phyloP scores from a whole-genome alignment of 2,329 filamentous ascomycete species.

The Ophiostoma sp. region DNA sequence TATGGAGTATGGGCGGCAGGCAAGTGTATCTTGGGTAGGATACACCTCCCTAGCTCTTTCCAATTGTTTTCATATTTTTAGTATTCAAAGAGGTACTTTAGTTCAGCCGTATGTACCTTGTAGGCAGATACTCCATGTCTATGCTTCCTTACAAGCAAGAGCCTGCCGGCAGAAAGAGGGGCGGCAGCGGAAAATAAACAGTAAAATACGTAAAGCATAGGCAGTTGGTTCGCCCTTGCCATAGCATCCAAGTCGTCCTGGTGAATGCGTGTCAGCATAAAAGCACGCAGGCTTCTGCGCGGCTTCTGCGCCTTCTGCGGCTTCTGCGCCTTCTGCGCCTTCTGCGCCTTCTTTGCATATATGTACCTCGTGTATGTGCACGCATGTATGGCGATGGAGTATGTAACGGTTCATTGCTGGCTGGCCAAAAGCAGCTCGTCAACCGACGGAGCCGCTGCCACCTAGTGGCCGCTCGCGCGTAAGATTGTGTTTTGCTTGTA shows the following conservation, averaged over 20 bases:
- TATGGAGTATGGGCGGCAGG: not conserved
- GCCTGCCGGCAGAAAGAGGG: not conserved
- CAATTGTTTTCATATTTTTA: not conserved
- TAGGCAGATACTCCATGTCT: not conserved
- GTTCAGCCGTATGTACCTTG: no score
- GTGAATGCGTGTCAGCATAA: not conserved
- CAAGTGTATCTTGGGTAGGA: not conserved
- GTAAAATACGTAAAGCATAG: not conserved
- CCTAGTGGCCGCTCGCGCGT: constrained; percentile 6
- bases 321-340: not conserved
- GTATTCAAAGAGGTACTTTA: not conserved
- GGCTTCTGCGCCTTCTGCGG: not conserved
- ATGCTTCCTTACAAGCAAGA: not conserved
- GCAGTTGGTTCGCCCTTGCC: no score
- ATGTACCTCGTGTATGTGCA: constrained; percentile 5
- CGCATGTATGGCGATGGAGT: constrained; percentile 1
- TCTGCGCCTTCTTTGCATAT: constrained; percentile 9
- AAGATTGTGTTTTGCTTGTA: not conserved
- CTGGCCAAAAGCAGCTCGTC: constrained; percentile 7
- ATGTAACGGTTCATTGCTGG: constrained; percentile 8
- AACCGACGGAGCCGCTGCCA: constrained; percentile 5
- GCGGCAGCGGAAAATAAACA: not conserved
- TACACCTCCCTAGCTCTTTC: not conserved
- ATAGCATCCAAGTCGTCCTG: no score
- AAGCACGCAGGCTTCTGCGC: not conserved